Evolutionary conservation across 2,329 filamentous ascomycete genomes (phyloP).

Genomic region (Apiospora rasikravindrae): DNA sequence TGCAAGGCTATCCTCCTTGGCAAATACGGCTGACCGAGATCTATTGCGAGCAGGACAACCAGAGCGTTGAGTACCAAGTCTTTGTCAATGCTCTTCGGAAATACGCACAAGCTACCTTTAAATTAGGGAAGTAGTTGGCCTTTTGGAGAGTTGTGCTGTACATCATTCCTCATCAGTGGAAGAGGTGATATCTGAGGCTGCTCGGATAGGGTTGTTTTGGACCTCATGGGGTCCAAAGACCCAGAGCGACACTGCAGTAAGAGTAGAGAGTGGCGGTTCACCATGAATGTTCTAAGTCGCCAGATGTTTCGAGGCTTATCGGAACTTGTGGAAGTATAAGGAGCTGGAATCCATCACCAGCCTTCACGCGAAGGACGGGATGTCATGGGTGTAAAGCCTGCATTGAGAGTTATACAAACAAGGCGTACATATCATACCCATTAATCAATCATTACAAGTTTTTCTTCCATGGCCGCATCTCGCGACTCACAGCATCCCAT

Average conservation of each 20-base stretch:
- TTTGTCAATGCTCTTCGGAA: constrained; percentile 85
- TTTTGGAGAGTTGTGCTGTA: constrained; percentile 15
- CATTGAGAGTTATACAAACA: background rate
- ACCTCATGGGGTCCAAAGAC: background rate
- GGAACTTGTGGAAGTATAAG: background rate
- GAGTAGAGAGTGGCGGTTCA: background rate
- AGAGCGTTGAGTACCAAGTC: constrained; percentile 89
- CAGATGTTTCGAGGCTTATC: background rate
- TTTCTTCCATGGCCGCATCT: constrained; percentile 50
- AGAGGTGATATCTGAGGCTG: background rate
- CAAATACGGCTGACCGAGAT: constrained; percentile 95
- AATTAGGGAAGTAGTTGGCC: constrained; percentile 67
- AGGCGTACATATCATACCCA: constrained; percentile 29
- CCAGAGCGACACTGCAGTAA: background rate
- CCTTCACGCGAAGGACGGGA: background rate
- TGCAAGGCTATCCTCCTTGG: constrained; percentile 96
- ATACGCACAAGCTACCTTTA: constrained; percentile 87
- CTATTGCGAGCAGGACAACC: constrained; percentile 77
- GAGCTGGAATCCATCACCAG: background rate
- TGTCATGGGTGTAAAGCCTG: background rate
- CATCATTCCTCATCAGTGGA: background rate
- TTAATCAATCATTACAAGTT: constrained; percentile 16
- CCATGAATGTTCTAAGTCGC: background rate
- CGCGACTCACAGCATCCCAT: constrained; percentile 64
- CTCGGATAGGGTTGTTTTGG: background rate